A percentile compares a stretch with the other conserved stretches of the same genome.
phyloP scores from a whole-genome alignment of 192 early-diverging fungal species.

The Coemansia sp. region DNA sequence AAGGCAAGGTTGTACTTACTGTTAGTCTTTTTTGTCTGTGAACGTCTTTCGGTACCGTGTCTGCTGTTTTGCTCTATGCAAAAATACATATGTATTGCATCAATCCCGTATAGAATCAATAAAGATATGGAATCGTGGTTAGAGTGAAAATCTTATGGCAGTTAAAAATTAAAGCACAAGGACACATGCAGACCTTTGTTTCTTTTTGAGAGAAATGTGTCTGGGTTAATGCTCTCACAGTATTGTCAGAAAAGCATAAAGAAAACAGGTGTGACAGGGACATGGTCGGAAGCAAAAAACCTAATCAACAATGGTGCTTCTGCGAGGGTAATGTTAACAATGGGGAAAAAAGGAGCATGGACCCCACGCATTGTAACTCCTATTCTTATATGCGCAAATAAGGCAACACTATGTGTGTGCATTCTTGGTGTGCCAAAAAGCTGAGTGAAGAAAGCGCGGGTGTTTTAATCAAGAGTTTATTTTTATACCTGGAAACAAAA shows the following conservation, averaged over 20 bases:
- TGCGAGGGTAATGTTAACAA: constrained; percentile 8
- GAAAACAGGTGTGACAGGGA: background rate
- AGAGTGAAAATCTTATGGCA: background rate
- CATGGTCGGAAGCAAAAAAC: background rate
- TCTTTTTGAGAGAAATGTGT: background rate
- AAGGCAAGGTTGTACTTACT: background rate
- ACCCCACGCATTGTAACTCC: constrained; percentile 1
- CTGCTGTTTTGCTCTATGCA: no score
- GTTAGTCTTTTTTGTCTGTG: background rate
- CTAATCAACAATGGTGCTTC: background rate
- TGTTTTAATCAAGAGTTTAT: no score
- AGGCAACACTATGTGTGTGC: no score
- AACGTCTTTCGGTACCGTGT: background rate
- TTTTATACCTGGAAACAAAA: no score
- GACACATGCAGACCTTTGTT: background rate
- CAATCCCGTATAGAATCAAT: no score
- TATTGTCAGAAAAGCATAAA: background rate
- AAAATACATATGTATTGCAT: no score
- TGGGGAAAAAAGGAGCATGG: background rate
- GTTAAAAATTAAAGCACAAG: constrained; percentile 1
- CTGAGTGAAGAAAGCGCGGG: no score
- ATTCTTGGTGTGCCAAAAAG: no score
- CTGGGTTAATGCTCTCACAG: background rate
- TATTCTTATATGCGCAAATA: constrained; percentile 1
- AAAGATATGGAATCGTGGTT: background rate